Evolutionary conservation across 2,329 filamentous ascomycete species (phyloP).

Genomic region (Nemania diffusa): DNA sequence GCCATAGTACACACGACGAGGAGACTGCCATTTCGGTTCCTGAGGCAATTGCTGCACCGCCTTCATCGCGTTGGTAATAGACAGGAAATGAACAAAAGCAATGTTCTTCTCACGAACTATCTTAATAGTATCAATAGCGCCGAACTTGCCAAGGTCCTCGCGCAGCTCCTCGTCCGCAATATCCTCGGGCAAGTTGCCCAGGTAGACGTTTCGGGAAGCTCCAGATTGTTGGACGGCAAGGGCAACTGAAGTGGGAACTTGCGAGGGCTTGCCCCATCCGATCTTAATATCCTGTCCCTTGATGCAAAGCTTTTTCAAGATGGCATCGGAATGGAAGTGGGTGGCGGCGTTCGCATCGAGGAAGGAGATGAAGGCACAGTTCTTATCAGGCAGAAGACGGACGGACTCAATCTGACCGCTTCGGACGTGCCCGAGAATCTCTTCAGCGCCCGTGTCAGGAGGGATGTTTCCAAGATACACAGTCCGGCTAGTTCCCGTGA

Average conservation of each 20-base stretch:
- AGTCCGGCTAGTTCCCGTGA: constrained; percentile 92
- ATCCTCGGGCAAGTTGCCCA: constrained; percentile 92
- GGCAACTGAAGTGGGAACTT: constrained; percentile 97
- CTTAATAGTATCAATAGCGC: constrained; percentile 96
- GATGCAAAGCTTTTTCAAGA: constrained; percentile 99
- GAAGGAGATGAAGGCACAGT: constrained; percentile 99
- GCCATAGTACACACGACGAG: constrained; percentile 96
- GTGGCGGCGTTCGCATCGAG: constrained; percentile 96
- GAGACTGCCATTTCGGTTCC: constrained; percentile 95
- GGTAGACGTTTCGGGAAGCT: constrained; percentile 95
- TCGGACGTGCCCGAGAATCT: constrained; percentile 94
- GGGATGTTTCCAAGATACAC: constrained; percentile 98
- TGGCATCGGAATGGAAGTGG: constrained; percentile 99
- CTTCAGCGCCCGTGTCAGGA: constrained; percentile 95
- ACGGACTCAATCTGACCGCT: constrained; percentile 99
- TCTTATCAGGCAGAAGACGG: constrained; percentile 95
- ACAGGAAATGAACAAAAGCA: constrained; percentile 96
- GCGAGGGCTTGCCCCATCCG: constrained; percentile 98
- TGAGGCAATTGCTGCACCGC: constrained; percentile 95
- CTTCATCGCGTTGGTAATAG: constrained; percentile 96
- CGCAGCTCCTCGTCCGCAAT: constrained; percentile 90
- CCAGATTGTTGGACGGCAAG: constrained; percentile 97
- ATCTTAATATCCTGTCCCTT: constrained; percentile 99
- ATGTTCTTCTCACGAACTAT: constrained; percentile 98
- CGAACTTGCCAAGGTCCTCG: constrained; percentile 95